phyloP scores from a whole-genome alignment of 768 basidiomycete genomes.

The Cystobasidium onofrii region DNA sequence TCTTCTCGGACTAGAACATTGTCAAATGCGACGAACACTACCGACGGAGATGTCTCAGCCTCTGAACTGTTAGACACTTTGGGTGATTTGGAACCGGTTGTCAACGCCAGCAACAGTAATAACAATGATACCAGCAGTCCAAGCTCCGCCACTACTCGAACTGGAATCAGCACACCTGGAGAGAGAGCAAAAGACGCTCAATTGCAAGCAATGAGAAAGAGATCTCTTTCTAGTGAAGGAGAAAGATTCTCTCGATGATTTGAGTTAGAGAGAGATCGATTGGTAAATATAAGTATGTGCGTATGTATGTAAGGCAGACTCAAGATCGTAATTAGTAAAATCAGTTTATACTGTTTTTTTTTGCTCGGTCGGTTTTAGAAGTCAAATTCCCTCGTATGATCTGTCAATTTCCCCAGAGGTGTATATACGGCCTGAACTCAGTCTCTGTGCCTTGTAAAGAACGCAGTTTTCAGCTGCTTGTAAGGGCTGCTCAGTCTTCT shows the following conservation, averaged over 20 bases:
- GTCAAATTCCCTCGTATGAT: no score
- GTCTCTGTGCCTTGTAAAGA: no score
- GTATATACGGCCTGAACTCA: no score
- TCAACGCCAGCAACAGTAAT: neutral
- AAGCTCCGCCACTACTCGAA: neutral
- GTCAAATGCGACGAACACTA: neutral
- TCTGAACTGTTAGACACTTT: neutral
- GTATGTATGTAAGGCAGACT: no score
- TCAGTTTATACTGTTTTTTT: no score
- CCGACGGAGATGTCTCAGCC: constrained; percentile 1
- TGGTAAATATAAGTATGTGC: no score
- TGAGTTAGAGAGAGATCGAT: no score
- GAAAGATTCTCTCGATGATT: neutral
- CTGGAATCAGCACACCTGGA: neutral
- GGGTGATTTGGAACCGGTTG: neutral
- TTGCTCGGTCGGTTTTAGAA: no score
- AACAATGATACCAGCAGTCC: neutral
- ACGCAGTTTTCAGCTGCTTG: no score
- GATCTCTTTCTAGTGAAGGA: constrained; percentile 3
- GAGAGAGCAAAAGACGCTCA: neutral
- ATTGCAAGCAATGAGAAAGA: neutral
- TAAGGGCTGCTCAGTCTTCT: no score
- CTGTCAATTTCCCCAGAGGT: no score
- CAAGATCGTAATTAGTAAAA: no score
- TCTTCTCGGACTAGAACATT: neutral